Conservation (phyloP, 2,329 filamentous ascomycete species). For the Cryphonectria parasitica region DNA sequence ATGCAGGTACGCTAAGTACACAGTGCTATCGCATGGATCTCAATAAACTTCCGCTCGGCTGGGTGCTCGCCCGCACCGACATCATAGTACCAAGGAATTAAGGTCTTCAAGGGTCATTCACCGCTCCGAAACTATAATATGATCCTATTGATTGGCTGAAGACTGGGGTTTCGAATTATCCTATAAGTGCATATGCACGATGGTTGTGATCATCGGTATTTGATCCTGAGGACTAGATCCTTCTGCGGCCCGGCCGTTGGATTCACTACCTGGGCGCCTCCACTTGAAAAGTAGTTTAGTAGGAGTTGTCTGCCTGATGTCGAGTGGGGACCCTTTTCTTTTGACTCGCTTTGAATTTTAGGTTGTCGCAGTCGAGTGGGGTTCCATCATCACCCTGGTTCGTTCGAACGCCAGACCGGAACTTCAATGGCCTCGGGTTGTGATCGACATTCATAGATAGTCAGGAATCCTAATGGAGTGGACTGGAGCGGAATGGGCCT, state of each 20-base stretch:
- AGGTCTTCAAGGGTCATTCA: background rate
- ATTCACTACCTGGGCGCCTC: background rate
- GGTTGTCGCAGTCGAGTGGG: background rate
- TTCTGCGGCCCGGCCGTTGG: background rate
- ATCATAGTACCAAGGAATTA: background rate
- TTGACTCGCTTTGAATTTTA: background rate
- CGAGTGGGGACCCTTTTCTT: background rate
- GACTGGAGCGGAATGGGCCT: background rate
- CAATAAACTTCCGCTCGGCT: background rate
- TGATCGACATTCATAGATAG: background rate
- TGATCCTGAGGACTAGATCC: background rate
- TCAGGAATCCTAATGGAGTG: background rate
- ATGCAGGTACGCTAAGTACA: background rate
- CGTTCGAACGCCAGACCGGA: background rate
- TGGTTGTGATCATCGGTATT: background rate
- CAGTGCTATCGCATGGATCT: background rate
- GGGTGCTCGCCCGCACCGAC: background rate
- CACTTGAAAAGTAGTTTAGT: background rate
- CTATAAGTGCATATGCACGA: background rate
- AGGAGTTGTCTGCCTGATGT: background rate
- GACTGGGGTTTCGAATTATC: background rate
- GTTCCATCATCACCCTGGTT: background rate
- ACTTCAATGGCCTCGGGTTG: too few relatives aligned
- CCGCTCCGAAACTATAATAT: background rate
- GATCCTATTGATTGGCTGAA: background rate